A percentile compares a stretch with the other conserved stretches of the same genome.
These are phyloP conservation scores for Durusdinium trenchii DNA, from an alignment of 73 alveolate species.

Conservation along the genomic window DNA sequence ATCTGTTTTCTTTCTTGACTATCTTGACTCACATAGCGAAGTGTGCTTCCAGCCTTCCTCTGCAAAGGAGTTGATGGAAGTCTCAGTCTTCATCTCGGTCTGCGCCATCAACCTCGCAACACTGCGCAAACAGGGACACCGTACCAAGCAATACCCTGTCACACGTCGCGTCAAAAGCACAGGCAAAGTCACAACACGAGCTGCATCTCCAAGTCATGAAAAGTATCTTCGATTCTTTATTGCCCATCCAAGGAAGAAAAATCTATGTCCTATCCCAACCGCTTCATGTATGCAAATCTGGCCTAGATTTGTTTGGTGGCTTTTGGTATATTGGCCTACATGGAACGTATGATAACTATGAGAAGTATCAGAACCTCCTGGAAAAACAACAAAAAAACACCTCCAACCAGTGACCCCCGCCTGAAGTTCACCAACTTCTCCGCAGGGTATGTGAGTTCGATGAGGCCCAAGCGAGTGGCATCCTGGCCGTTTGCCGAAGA, in stretches of 20 bases:
- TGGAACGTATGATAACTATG: too few relatives aligned
- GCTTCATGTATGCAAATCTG: too few relatives aligned
- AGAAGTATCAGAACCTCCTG: too few relatives aligned
- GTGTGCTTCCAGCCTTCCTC: conserved; percentile 54
- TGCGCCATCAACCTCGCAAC: conserved; percentile 92
- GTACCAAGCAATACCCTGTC: too few relatives aligned
- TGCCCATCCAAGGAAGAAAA: too few relatives aligned
- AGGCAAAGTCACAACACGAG: neutral
- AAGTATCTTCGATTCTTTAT: too few relatives aligned
- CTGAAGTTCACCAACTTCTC: conserved; percentile 92
- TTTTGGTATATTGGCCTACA: too few relatives aligned
- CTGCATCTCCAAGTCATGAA: neutral
- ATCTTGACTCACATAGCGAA: neutral
- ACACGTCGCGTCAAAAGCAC: too few relatives aligned
- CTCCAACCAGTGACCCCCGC: neutral
- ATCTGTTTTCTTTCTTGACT: too few relatives aligned
- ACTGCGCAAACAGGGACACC: neutral
- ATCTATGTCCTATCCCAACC: too few relatives aligned
- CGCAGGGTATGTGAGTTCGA: conserved; percentile 82
- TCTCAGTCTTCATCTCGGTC: conserved; percentile 92
- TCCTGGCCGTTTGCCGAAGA: neutral
- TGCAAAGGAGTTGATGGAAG: conserved; percentile 61
- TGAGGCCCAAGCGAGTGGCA: conserved; percentile 74
- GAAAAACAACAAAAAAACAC: too few relatives aligned
- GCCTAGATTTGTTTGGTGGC: too few relatives aligned